Percentiles rank a stretch among this genome's conserved stretches.
Conservation (phyloP, 257 asterid genomes). For the Coffea eugenioides region DNA sequence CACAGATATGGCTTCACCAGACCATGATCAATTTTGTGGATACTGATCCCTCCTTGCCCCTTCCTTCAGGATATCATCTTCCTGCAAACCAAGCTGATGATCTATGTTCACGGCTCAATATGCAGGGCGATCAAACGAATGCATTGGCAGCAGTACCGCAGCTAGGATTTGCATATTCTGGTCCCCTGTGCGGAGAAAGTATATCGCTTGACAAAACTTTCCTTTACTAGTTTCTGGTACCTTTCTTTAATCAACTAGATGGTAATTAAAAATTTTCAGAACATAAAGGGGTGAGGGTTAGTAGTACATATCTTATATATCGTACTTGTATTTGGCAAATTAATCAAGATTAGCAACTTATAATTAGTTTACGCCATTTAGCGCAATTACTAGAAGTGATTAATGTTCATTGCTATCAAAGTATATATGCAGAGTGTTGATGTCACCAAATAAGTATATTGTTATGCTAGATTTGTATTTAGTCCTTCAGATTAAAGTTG, state of each 20-base stretch:
- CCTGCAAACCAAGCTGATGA: not conserved
- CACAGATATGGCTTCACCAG: constrained; percentile 69
- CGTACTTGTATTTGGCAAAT: not conserved
- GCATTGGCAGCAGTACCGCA: not conserved
- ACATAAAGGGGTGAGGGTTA: not conserved
- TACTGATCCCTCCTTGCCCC: not conserved
- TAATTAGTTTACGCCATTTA: not conserved
- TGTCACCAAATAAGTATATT: no score
- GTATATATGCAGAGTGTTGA: no score
- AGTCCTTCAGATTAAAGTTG: no score
- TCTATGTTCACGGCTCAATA: not conserved
- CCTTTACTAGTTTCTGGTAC: not conserved
- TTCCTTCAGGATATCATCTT: not conserved
- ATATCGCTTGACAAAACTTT: not conserved
- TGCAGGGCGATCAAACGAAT: not conserved
- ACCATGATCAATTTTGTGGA: constrained; percentile 38
- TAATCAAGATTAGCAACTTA: not conserved
- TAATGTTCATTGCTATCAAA: no score
- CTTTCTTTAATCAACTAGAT: not conserved
- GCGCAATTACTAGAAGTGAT: no score
- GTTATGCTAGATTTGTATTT: no score
- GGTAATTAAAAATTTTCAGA: no score
- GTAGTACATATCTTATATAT: not conserved
- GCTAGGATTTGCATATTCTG: constrained; percentile 2
- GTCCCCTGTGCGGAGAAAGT: not conserved